phyloP scores from a whole-genome alignment of 495 filamentous ascomycete species.

The Margaritispora aquatica region DNA sequence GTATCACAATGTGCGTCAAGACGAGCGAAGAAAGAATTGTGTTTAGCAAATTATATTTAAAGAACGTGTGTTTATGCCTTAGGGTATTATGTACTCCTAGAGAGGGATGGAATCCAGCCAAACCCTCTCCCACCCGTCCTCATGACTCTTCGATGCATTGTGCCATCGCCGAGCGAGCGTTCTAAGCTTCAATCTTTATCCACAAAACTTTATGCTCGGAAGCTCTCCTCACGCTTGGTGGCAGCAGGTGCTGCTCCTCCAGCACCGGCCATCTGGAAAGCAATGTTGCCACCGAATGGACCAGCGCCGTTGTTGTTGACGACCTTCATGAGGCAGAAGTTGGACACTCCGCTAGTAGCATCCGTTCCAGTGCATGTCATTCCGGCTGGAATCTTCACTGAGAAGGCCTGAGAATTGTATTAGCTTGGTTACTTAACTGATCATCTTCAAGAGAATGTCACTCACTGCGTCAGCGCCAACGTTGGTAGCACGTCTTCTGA shows the following conservation, averaged over 20 bases:
- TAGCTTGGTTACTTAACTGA: neutral
- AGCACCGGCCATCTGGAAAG: neutral
- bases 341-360: neutral
- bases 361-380: neutral
- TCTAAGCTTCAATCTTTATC: no score
- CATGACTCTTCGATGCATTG: constrained; percentile 47
- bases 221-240: neutral
- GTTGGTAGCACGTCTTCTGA: constrained; percentile 1
- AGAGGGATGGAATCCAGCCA: no score
- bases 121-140: constrained; percentile 42
- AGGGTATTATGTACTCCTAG: no score
- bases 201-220: neutral
- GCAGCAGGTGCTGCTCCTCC: neutral
- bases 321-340: constrained; percentile 5
- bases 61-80: no score
- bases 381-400: neutral
- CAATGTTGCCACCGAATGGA: constrained; percentile 2
- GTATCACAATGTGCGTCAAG: no score
- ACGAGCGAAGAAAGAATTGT: no score
- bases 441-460: no score
- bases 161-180: no score
- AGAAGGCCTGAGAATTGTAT: neutral
- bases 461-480: neutral
- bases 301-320: constrained; percentile 1
- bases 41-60: no score